Evolutionary conservation across 2,329 filamentous ascomycete genomes (phyloP), one percentile per base, ranked within the genome.

Genomic region (Uncinocarpus reesii): DNA sequence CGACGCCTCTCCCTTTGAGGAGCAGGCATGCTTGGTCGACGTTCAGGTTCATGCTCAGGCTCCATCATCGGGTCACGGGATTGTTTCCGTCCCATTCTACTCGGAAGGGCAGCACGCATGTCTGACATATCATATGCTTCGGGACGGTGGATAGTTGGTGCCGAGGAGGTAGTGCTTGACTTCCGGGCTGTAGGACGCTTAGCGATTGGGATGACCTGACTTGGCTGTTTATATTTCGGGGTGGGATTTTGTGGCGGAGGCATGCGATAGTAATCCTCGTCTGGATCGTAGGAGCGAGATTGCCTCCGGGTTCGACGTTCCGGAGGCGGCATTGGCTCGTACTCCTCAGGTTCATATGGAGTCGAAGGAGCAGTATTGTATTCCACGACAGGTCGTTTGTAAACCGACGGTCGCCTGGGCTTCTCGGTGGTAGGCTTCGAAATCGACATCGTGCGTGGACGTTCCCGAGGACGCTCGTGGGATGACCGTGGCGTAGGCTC

Each of bases 261-360:
- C 65, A 70, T 69, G 44, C 57, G 63, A 51, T 68, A 66, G 45
- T 59, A 68, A 40, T 70, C 68, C 48, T 71, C 67, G 36, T 66
- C 65, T 13, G 56, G 60, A 8, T 62, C 59, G 41, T 57, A 59
- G 10, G 50, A 49, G 26, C 58, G 59, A 48, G 59, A 56, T n/a
- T 62, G 55, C 26, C 57, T 57, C 18, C 63, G 60, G 3, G 58
- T 56, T 31, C 62, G 62, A 23, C 53, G 32, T 34, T 65, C 59
- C 3, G 35, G 45, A 35, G 61, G 60, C 35, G 58, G 46, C 42
- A 54, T 54, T 34, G 53, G 56, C 37, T 66, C 61, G 34, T 62
- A 37, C 1, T 47, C 43, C 21, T 47, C 5, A 20, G 47, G 23
- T 15, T 40, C 42, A 24, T 34, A 56, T 52, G 41, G 42, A 20